Evolutionary conservation across 73 alveolate genomes (phyloP), one percentile per base, ranked within the genome.

Genomic region (Paramecium tetraurelia): DNA sequence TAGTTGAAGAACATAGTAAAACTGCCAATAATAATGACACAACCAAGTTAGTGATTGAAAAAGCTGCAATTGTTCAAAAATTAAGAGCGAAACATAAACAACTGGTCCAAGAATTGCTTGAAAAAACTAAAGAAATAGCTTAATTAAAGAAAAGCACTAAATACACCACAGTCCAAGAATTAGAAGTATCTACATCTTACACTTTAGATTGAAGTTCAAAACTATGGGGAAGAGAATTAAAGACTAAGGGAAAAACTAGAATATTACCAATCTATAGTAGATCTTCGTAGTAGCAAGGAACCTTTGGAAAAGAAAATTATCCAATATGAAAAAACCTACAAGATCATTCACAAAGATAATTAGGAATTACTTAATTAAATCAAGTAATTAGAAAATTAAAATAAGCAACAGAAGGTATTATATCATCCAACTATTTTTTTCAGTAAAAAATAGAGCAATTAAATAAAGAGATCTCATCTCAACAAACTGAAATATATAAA

Each of bases 91-190:
- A 75, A 20, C 87, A 75, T 38, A 75, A 75, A 33, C 40, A 75
- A 75, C n/a, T 75, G n/a, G 87, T 75, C 46, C 38, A 75, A 75
- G 87, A 75, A 75, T 41, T 75, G 38, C 58, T 75, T 75, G 87
- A 75, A 38, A 75, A 75, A 75, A 36, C 87, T 35, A 75, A 75
- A 41, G 87, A 75, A 75, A 35, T 75, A 29, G 57, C 58, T 35
- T 29, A 33, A 29, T 75, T 75, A 22, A 75, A 75, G 21, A 75
- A 75, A 41, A 3, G 69, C 18, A 75, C 59, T 11, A 75, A 75
- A 75, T 75, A 75, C 20, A 75, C 87, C 2, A 14, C 20, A 9
- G 33, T 75, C 5, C 9, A 35, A 38, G 87, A 75, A 75, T 75
- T 75, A 75, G 87, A 75, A 27, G 84, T 63, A 63, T 10, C 9